Evolutionary conservation across 2,329 filamentous ascomycete species (phyloP), one percentile per base, ranked within the genome.

Genomic region (Sporothrix pallida): DNA sequence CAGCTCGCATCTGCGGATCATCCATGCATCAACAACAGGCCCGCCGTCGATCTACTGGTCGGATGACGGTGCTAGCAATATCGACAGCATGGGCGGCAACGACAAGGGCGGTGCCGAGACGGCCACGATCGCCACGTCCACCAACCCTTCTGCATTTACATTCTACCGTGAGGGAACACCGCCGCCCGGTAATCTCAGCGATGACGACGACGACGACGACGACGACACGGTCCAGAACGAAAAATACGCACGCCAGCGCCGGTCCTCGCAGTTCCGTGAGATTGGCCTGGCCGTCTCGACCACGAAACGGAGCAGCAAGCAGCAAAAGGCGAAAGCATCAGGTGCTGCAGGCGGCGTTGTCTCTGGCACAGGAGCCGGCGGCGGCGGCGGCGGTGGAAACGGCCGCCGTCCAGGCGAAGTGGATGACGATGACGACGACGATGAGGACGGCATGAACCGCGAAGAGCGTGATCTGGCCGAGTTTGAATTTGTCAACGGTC

Each of bases 81-180:
- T 68, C 8, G 65, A 50, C 23, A 68, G 65, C 23, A n/a, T 15
- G 23, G 67, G 48, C 2, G 67, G 67, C 31, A 37, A 37, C 4
- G 48, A 26, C 48, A 72, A 56, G 20, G 52, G 68, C n/a, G 73
- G 58, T 2, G 71, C 68, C 6, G 75, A 76, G 44, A 69, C 75
- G 12, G 73, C 74, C 2, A 76, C 76, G 37, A 72, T 75, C 2
- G 74, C 70, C 13, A 70, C 70, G 8, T 65, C 72, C 20, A 75
- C 76, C 56, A 78, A 78, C n/a, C 75, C 77, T 26, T 77, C 77
- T 0, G 78, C 80, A 31, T 82, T 79, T 74, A 84, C 83, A 0
- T 84, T 84, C 52, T 83, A 82, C 76, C 81, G 82, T 20, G 83
- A 84, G 71, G 77, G 76, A 13, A 83, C 83, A n/a, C 82, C 82